Evolutionary conservation across 169 alveolate genomes (phyloP).

Genomic region (Plasmodium chabaudi): DNA sequence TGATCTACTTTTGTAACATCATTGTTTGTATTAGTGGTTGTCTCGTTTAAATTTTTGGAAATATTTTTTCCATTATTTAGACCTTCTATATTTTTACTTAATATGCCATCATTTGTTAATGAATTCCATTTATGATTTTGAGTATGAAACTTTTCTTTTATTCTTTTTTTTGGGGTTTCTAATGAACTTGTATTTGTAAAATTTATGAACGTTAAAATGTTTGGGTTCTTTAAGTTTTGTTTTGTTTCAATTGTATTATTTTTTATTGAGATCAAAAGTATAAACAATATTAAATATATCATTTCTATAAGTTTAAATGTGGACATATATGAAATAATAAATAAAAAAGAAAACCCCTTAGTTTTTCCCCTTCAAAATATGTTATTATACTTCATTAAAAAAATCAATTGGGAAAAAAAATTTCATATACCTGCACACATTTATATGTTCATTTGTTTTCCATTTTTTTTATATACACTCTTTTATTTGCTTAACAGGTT

Average conservation of each 20-base stretch:
- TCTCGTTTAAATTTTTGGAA: neutral
- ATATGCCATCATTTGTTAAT: neutral
- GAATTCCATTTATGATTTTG: conserved; percentile 1
- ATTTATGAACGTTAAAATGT: conserved; percentile 24
- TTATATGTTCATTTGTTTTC: neutral
- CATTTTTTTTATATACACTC: too few species aligned
- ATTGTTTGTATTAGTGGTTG: neutral
- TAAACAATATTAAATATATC: conserved; percentile 38
- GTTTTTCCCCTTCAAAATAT: neutral
- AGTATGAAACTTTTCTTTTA: neutral
- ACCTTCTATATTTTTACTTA: neutral
- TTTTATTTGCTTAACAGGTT: too few species aligned
- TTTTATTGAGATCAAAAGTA: conserved; percentile 49
- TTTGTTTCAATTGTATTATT: conserved; percentile 42
- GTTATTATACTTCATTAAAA: too few species aligned
- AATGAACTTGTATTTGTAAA: conserved; percentile 9
- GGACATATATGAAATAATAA: too few species aligned
- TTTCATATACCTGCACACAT: conserved; percentile 1
- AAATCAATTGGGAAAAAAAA: neutral
- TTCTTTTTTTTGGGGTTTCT: neutral
- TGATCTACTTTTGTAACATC: neutral
- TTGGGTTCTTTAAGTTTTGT: conserved; percentile 23
- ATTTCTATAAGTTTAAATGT: conserved; percentile 18
- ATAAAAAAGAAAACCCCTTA: neutral
- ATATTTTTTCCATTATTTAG: neutral